A percentile compares a stretch with the other conserved stretches of the same genome.
These are phyloP conservation scores for Collybiopsis confluens DNA, from an alignment of 768 basidiomycete species.

Conservation along the genomic window DNA sequence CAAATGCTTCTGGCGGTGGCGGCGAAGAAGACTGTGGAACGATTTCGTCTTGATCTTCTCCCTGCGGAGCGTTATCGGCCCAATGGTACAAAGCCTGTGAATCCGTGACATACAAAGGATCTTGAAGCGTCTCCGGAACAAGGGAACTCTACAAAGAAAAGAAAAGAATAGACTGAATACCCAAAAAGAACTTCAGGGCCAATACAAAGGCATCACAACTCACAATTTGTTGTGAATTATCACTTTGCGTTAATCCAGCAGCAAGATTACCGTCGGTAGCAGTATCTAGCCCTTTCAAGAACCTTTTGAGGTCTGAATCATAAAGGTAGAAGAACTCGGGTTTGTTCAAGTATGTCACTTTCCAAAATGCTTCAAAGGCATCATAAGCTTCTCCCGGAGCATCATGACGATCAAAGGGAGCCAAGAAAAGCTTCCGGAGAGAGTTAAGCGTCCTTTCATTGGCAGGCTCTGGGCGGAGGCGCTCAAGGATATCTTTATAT, in stretches of 20 bases:
- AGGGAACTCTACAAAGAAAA: not conserved
- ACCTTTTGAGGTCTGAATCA: slow-evolving; percentile 27
- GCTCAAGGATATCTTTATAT: slow-evolving; percentile 3
- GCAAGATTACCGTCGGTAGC: not conserved
- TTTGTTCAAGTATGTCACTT: slow-evolving; percentile 25
- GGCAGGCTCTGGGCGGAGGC: not conserved
- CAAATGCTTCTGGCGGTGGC: not conserved
- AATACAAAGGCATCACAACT: not conserved
- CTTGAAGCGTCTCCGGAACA: not conserved
- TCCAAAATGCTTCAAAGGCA: slow-evolving; percentile 37
- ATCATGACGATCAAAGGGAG: slow-evolving; percentile 33
- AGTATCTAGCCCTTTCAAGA: slow-evolving; percentile 24
- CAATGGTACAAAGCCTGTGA: not conserved
- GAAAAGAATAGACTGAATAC: too few relatives aligned
- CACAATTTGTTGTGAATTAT: slow-evolving; percentile 1
- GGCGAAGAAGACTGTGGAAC: not conserved
- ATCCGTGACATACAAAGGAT: not conserved
- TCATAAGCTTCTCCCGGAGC: slow-evolving; percentile 30
- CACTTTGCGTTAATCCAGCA: not conserved
- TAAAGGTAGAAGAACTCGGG: slow-evolving; percentile 17
- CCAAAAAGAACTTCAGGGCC: too few relatives aligned
- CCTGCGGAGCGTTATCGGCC: not conserved
- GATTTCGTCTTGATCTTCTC: not conserved
- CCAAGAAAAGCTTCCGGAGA: slow-evolving; percentile 26
- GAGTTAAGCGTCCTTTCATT: slow-evolving; percentile 17